Evolutionary conservation across 345 rosid species (phyloP).

Genomic region (Raphanus raphanistrum): DNA sequence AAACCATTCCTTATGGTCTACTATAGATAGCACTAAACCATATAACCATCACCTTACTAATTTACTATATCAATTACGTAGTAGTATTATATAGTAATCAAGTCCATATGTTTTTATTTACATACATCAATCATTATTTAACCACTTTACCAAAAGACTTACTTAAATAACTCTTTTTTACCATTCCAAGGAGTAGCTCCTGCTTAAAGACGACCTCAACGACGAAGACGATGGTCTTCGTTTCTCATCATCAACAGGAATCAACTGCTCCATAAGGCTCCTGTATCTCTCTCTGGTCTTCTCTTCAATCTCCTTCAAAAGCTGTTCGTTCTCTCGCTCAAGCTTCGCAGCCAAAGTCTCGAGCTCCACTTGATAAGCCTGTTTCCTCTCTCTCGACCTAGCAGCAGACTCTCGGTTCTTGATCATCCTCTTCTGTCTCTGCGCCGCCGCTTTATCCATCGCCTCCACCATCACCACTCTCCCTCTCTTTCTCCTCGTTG

Average conservation of each 20-base stretch:
- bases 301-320: constrained; percentile 78
- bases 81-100: constrained; percentile 55
- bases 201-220: constrained; percentile 43
- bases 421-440: constrained; percentile 96
- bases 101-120: constrained; percentile 16
- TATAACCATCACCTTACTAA: constrained; percentile 34
- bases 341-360: constrained; percentile 71
- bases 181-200: constrained; percentile 69
- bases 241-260: constrained; percentile 69
- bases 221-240: constrained; percentile 49
- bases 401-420: constrained; percentile 99
- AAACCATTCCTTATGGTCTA: constrained; percentile 57
- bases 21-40: not conserved
- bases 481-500: constrained; percentile 59
- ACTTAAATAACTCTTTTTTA: constrained; percentile 23
- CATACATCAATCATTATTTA: not conserved
- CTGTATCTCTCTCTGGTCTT: constrained; percentile 63
- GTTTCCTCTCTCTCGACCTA: constrained; percentile 89
- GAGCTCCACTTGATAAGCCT: constrained; percentile 91
- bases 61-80: constrained; percentile 62
- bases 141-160: not conserved
- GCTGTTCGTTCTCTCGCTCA: constrained; percentile 74
- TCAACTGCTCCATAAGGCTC: constrained; percentile 76
- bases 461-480: constrained; percentile 69
- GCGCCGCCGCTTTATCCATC: constrained; percentile 81